Percentiles rank a stretch among this genome's conserved stretches.
These are phyloP conservation scores for Lasiodiplodia gonubiensis DNA, from an alignment of 2,329 filamentous ascomycete genomes.

Conservation along the genomic window DNA sequence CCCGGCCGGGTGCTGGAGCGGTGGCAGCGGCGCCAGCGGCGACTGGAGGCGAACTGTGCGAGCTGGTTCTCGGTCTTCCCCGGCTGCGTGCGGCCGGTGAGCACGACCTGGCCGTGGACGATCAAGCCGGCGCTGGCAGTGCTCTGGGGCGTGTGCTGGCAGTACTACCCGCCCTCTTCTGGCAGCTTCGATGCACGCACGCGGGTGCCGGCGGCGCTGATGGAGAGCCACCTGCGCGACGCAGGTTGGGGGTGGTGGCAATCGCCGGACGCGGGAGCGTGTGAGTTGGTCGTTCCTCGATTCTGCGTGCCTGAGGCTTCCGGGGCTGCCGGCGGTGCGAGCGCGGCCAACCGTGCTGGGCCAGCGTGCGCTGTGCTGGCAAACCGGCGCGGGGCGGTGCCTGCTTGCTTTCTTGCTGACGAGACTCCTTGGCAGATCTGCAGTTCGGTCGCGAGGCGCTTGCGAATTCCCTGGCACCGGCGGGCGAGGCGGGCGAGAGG, in stretches of 20 bases:
- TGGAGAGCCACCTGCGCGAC: slow-evolving; percentile 7
- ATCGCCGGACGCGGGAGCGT: slow-evolving; percentile 17
- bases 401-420: slow-evolving; percentile 3
- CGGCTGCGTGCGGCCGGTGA: slow-evolving; percentile 39
- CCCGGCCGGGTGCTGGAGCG: background rate
- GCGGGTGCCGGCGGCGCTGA: slow-evolving; percentile 15
- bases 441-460: slow-evolving; percentile 20
- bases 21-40: slow-evolving; percentile 4
- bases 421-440: slow-evolving; percentile 23
- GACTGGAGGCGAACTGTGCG: slow-evolving; percentile 30
- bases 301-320: slow-evolving; percentile 4
- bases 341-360: background rate
- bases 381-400: background rate
- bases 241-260: slow-evolving; percentile 18
- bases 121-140: slow-evolving; percentile 52
- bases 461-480: slow-evolving; percentile 1
- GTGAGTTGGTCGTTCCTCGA: slow-evolving; percentile 13
- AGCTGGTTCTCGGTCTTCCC: slow-evolving; percentile 51
- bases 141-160: slow-evolving; percentile 53
- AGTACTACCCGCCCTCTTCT: slow-evolving; percentile 39
- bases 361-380: slow-evolving; percentile 5
- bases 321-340: slow-evolving; percentile 1
- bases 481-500: background rate
- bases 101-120: slow-evolving; percentile 52
- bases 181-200: slow-evolving; percentile 12